These are phyloP conservation scores for Suillus subalutaceus DNA, from an alignment of 768 basidiomycete species.

Conservation along the genomic window DNA sequence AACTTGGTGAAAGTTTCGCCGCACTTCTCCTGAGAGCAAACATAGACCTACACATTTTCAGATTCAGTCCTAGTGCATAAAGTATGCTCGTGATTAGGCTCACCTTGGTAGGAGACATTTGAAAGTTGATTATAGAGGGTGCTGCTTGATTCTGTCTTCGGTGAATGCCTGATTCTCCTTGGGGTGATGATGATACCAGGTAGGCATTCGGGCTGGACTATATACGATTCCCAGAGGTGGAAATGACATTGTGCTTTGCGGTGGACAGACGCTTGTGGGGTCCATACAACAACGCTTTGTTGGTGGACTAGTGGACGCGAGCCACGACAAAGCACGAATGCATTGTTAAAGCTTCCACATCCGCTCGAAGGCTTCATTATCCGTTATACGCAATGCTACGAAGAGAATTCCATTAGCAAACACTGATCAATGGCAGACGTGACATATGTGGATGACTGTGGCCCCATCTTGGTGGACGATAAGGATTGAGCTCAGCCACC, in stretches of 20 bases:
- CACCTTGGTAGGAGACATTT: too few relatives aligned
- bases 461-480: background rate
- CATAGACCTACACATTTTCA: too few relatives aligned
- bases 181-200: too few relatives aligned
- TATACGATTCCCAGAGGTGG: too few relatives aligned
- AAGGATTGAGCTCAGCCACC: background rate
- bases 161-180: too few relatives aligned
- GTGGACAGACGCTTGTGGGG: background rate
- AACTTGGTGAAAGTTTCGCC: constrained; percentile 17
- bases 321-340: constrained; percentile 2
- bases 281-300: constrained; percentile 5
- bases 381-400: background rate
- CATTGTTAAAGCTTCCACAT: background rate
- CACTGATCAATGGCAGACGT: background rate
- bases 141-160: too few relatives aligned
- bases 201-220: too few relatives aligned
- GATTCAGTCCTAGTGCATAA: too few relatives aligned
- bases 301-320: background rate
- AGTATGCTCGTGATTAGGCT: too few relatives aligned
- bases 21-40: constrained; percentile 21
- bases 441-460: background rate
- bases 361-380: background rate
- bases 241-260: too few relatives aligned
- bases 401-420: background rate
- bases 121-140: too few relatives aligned